Conservation (phyloP, 2,329 filamentous ascomycete genomes). For the Atkinsonella hypoxylon region DNA sequence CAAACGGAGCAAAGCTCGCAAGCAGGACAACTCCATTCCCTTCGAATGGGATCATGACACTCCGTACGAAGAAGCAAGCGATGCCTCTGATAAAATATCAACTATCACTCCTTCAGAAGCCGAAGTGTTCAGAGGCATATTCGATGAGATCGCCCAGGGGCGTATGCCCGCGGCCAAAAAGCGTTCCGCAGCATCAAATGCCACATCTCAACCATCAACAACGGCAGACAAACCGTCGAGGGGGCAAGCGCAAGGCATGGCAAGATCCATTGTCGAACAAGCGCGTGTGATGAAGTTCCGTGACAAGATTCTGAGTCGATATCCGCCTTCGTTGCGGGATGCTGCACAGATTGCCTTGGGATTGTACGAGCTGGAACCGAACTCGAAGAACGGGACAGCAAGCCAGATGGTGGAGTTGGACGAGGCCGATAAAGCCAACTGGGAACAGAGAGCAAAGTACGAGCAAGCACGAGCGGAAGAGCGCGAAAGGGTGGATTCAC, state of each 20-base stretch:
- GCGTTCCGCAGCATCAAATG: conserved; percentile 7
- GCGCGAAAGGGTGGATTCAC: conserved; percentile 35
- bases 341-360: conserved; percentile 28
- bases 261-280: conserved; percentile 22
- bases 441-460: conserved; percentile 22
- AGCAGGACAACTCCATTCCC: conserved; percentile 31
- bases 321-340: conserved; percentile 26
- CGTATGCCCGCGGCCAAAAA: conserved; percentile 19
- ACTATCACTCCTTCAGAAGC: conserved; percentile 49
- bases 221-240: not conserved
- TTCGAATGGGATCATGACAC: conserved; percentile 34
- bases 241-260: conserved; percentile 2
- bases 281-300: conserved; percentile 20
- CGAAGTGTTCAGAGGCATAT: conserved; percentile 47
- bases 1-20: conserved; percentile 7
- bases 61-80: conserved; percentile 9
- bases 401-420: conserved; percentile 19
- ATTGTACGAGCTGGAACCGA: conserved; percentile 23
- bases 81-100: conserved; percentile 18
- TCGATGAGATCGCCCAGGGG: conserved; percentile 28
- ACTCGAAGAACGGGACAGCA: conserved; percentile 13
- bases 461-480: conserved; percentile 32
- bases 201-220: not conserved
- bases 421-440: conserved; percentile 18
- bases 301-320: conserved; percentile 24